Evolutionary conservation across 2,329 filamentous ascomycete species (phyloP).

Genomic region (Aspergillus pseudoterreus): DNA sequence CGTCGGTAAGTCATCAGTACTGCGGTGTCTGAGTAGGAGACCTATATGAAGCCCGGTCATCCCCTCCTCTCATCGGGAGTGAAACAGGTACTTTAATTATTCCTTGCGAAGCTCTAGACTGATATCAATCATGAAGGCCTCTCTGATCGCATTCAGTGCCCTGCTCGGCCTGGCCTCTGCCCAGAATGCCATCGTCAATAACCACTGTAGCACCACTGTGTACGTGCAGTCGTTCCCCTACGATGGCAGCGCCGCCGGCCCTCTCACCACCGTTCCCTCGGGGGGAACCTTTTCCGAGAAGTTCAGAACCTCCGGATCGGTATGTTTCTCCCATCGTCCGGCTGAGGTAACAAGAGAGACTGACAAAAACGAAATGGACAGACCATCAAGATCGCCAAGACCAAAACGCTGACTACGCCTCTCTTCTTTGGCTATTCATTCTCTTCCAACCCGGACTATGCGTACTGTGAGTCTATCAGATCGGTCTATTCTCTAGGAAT

Average conservation of each 20-base stretch:
- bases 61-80: conserved; percentile 3
- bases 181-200: conserved; percentile 21
- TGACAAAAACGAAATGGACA: conserved; percentile 12
- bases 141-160: conserved; percentile 14
- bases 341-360: neutral
- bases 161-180: conserved; percentile 18
- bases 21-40: conserved; percentile 4
- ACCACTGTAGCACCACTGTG: conserved; percentile 17
- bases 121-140: conserved; percentile 17
- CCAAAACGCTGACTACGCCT: conserved; percentile 25
- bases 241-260: conserved; percentile 20
- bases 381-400: conserved; percentile 23
- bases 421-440: conserved; percentile 26
- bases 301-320: conserved; percentile 20
- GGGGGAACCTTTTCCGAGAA: conserved; percentile 20
- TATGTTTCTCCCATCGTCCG: conserved; percentile 5
- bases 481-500: conserved; percentile 3
- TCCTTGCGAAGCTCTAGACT: neutral
- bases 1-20: conserved; percentile 8
- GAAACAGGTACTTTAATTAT: conserved; percentile 8
- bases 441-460: conserved; percentile 21
- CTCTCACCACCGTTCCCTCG: conserved; percentile 18
- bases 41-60: conserved; percentile 15
- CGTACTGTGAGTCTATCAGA: conserved; percentile 18
- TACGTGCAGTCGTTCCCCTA: conserved; percentile 24